Evolutionary conservation across 2,329 filamentous ascomycete species (phyloP).

Genomic region (Xylariales sp.): DNA sequence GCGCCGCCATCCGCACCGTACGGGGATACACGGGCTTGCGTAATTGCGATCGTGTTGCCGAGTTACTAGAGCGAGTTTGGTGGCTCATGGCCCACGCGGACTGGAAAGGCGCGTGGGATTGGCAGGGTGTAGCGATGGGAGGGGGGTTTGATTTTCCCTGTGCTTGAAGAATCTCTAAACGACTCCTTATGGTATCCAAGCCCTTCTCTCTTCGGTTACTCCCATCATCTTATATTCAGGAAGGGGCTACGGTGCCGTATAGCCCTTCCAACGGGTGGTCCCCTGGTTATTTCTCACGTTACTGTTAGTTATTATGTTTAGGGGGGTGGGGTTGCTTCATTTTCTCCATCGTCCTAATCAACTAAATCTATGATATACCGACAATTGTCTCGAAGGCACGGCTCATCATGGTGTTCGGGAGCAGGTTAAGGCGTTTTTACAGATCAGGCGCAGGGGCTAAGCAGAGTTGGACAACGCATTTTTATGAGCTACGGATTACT

Average conservation of each 20-base stretch:
- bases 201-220: background rate
- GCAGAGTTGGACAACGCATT: constrained; percentile 21
- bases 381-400: constrained; percentile 4
- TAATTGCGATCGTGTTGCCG: constrained; percentile 65
- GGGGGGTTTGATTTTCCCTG: constrained; percentile 69
- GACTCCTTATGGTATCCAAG: background rate
- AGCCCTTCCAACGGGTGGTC: constrained; percentile 3
- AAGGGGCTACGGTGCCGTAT: background rate
- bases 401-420: constrained; percentile 18
- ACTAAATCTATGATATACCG: constrained; percentile 16
- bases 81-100: constrained; percentile 67
- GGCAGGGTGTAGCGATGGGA: constrained; percentile 66
- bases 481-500: constrained; percentile 8
- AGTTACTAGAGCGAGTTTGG: constrained; percentile 70
- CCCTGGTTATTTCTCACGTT: constrained; percentile 13
- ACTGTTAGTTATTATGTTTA: background rate
- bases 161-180: constrained; percentile 42
- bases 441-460: constrained; percentile 24
- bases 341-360: background rate
- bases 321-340: background rate
- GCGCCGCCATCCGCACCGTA: constrained; percentile 61
- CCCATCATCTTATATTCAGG: background rate
- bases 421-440: constrained; percentile 24
- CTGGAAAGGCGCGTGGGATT: constrained; percentile 72
- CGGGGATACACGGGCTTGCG: constrained; percentile 70